Evolutionary conservation across 257 asterid genomes (phyloP), one percentile per base, ranked within the genome.

Genomic region (Nicotiana sylvestris): DNA sequence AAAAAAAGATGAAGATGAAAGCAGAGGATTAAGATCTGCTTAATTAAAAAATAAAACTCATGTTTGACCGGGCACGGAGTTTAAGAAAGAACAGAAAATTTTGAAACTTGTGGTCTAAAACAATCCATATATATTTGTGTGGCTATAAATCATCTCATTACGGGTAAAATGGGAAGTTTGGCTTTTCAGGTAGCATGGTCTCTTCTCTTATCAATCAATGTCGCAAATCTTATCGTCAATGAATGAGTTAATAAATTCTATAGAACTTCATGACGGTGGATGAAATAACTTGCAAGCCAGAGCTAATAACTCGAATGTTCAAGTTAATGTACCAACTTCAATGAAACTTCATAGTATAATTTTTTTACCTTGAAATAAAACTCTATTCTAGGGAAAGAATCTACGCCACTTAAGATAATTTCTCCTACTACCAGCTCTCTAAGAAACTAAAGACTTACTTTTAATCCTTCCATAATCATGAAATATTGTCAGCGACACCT

Each of bases 151-250:
- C 51, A 43, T 43, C 11, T 43, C 51, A 37, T 37, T 43, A 43
- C 0, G 12, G 51, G 12, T 43, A 43, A 43, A 43, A 2, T 2
- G 51, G 51, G 51, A 2, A 43, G 39, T 72, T 16, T 21, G 25
- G 79, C 78, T 72, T 72, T 49, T 27, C 80, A 74, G 80, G 61
- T 72, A 6, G 79, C 39, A 6, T 46, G 78, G 21, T 74, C 16
- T 49, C 27, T 74, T 74, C 17, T 49, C 16, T 49, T 7, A 13
- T 25, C 58, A 74, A 25, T 74, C 61, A 49, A 1, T 74, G 58
- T 49, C 4, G 80, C 43, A 27, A 51, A 74, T n/a, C 80, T 49
- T 62, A 15, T 49, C 7, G 35, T 25, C 60, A 21, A 46, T 25
- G 78, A 46, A 6, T 6, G 78, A n/a, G 39, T 74, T 27, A 74